Percentiles rank a stretch among this genome's conserved stretches.
Conservation (phyloP, 495 filamentous ascomycete genomes). For the Xylaria acuta region DNA sequence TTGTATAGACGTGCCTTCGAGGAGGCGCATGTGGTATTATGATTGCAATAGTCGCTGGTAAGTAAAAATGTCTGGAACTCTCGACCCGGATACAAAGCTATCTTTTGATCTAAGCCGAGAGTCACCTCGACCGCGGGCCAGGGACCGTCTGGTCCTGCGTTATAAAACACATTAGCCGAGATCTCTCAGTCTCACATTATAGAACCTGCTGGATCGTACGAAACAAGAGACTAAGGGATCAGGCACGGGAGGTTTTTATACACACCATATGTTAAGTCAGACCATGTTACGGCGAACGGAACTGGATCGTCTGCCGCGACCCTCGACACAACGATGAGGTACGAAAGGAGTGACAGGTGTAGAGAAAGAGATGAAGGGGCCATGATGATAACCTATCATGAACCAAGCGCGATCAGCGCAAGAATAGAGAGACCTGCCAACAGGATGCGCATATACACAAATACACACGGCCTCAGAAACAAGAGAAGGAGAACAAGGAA, state of each 20-base stretch:
- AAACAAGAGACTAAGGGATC: too few relatives aligned
- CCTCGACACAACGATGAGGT: conserved; percentile 29
- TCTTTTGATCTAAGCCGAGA: conserved; percentile 37
- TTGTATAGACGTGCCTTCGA: conserved; percentile 39
- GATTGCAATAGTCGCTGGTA: conserved; percentile 39
- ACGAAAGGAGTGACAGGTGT: conserved; percentile 38
- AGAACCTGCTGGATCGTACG: too few relatives aligned
- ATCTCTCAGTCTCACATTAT: too few relatives aligned
- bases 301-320: conserved; percentile 23
- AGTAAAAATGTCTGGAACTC: conserved; percentile 39
- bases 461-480: not conserved
- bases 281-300: conserved; percentile 38
- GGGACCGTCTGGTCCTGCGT: conserved; percentile 42
- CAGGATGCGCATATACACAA: not conserved
- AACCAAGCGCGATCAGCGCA: conserved; percentile 24
- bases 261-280: conserved; percentile 34
- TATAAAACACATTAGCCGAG: too few relatives aligned
- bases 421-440: not conserved
- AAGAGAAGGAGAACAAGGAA: conserved; percentile 2
- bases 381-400: conserved; percentile 30
- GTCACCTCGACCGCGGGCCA: conserved; percentile 46
- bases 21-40: conserved; percentile 36
- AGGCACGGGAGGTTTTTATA: too few relatives aligned
- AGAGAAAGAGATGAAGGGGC: conserved; percentile 29
- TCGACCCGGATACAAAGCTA: conserved; percentile 44